These are phyloP conservation scores for Apophysomyces elegans DNA, from an alignment of 371 early-diverging fungal species.

Conservation along the genomic window DNA sequence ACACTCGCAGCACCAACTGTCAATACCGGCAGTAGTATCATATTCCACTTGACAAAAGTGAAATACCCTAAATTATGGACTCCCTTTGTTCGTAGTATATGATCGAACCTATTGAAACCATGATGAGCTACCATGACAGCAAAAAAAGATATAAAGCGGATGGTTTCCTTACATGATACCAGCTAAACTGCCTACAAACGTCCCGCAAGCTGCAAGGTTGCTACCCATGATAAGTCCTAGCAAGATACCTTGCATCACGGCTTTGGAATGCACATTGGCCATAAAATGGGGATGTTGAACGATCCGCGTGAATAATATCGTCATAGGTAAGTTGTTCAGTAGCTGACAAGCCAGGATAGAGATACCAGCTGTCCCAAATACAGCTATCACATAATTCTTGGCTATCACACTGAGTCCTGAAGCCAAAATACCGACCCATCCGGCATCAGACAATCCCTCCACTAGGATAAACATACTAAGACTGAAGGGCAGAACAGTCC, in stretches of 20 bases:
- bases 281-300: constrained; percentile 70
- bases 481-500: constrained; percentile 76
- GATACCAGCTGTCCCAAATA: constrained; percentile 65
- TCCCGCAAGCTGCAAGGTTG: constrained; percentile 78
- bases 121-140: background rate
- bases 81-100: constrained; percentile 64
- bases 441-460: constrained; percentile 64
- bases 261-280: constrained; percentile 26
- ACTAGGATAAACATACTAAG: constrained; percentile 86
- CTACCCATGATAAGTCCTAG: constrained; percentile 78
- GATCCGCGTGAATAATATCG: constrained; percentile 78
- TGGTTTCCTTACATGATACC: constrained; percentile 71
- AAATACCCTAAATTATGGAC: constrained; percentile 58
- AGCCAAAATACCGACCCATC: constrained; percentile 77
- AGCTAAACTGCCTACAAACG: constrained; percentile 76
- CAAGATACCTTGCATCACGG: constrained; percentile 61
- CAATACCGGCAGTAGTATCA: constrained; percentile 62
- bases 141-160: background rate
- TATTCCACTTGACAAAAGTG: constrained; percentile 65
- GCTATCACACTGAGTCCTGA: constrained; percentile 57
- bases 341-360: constrained; percentile 74
- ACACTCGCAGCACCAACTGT: constrained; percentile 53
- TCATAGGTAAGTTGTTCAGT: constrained; percentile 86
- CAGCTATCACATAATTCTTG: constrained; percentile 59
- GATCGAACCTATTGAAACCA: constrained; percentile 48